Evolutionary conservation across 192 early-diverging fungal genomes (phyloP).

Genomic region (Funneliformis mosseae): DNA sequence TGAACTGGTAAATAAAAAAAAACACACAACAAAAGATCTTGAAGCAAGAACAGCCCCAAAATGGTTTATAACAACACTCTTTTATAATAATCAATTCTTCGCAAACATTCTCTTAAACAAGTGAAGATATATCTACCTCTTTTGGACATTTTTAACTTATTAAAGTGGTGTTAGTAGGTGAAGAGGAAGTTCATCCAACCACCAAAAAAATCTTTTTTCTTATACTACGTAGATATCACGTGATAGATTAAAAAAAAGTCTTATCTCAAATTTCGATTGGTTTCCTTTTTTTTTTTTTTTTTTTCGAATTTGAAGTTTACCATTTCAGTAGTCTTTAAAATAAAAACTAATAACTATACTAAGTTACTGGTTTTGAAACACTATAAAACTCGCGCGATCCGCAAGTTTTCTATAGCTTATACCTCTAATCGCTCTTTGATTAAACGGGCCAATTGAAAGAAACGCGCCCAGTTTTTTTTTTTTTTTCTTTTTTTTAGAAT

Average conservation of each 20-base stretch:
- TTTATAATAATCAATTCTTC: too few species aligned
- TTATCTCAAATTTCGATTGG: too few species aligned
- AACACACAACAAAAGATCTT: neutral
- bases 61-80: too few species aligned
- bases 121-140: neutral
- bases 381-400: too few species aligned
- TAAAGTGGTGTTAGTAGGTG: neutral
- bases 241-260: neutral
- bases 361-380: too few species aligned
- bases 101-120: neutral
- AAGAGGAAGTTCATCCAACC: slow-evolving; percentile 2
- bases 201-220: neutral
- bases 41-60: too few species aligned
- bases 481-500: neutral
- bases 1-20: too few species aligned
- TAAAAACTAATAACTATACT: too few species aligned
- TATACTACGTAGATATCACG: neutral
- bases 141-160: slow-evolving; percentile 25
- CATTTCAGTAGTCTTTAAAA: too few species aligned
- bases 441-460: neutral
- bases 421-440: neutral
- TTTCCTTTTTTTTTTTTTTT: too few species aligned
- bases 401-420: neutral
- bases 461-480: neutral
- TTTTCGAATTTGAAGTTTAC: too few species aligned